Evolutionary conservation across 495 filamentous ascomycete genomes (phyloP).

Genomic region (Pseudevernia furfuracea): DNA sequence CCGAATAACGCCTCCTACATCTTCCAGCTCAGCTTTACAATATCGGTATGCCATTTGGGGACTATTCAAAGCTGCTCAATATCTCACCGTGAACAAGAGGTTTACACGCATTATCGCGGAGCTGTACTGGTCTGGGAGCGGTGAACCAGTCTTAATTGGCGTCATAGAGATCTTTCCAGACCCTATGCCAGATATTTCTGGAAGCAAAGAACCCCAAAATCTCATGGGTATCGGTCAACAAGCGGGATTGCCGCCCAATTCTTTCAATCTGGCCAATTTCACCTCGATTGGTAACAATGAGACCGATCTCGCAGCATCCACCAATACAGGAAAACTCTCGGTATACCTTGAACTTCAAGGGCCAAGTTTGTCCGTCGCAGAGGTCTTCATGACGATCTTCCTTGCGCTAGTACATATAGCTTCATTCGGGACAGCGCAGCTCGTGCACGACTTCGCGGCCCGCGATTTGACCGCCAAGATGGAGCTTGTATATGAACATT

Average conservation of each 20-base stretch:
- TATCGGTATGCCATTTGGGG: constrained; percentile 2
- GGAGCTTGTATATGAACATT: constrained; percentile 2
- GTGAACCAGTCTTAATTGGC: not conserved
- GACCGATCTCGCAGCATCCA: not conserved
- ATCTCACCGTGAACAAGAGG: not conserved
- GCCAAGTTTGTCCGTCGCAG: not conserved
- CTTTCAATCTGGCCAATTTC: not conserved
- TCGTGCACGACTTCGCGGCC: not conserved
- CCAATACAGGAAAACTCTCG: not conserved
- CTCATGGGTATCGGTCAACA: not conserved
- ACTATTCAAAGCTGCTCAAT: not conserved
- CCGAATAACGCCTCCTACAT: not conserved
- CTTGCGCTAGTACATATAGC: not conserved
- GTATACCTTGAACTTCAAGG: not conserved
- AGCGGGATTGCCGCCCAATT: no score
- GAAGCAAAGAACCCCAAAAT: not conserved
- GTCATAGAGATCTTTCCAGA: not conserved
- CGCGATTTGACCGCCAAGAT: not conserved
- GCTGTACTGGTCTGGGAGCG: constrained; percentile 4
- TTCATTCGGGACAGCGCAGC: not conserved
- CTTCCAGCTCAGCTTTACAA: not conserved
- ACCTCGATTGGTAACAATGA: not conserved
- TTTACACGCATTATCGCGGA: not conserved
- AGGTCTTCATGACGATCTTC: constrained; percentile 5
- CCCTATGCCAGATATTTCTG: not conserved